phyloP scores from a whole-genome alignment of 2,329 filamentous ascomycete genomes.

The Cryphonectria naterciae region DNA sequence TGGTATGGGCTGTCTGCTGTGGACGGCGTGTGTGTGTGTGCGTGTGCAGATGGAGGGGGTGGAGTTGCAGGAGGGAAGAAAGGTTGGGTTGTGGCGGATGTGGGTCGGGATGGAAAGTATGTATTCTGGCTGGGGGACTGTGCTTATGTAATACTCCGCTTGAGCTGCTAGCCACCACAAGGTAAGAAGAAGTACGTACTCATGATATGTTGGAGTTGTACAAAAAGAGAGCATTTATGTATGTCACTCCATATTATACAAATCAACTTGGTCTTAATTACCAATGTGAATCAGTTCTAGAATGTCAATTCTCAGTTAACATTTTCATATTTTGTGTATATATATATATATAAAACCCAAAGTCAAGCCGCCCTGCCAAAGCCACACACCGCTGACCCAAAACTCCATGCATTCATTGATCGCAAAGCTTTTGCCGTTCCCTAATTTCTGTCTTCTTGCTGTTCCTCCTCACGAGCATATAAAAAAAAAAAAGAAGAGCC shows the following conservation, averaged over 20 bases:
- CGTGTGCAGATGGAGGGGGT: neutral
- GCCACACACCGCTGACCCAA: slow-evolving; percentile 5
- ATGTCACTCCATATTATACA: neutral
- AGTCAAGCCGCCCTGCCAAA: neutral
- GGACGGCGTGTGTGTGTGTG: neutral
- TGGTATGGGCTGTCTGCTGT: neutral
- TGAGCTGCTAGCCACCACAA: neutral
- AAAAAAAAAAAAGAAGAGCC: neutral
- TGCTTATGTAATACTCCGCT: neutral
- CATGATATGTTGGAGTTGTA: neutral
- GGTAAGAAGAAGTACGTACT: neutral
- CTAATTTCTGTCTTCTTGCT: neutral
- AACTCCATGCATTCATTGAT: slow-evolving; percentile 18
- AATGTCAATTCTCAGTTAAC: neutral
- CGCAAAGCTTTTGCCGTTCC: neutral
- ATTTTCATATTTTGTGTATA: neutral
- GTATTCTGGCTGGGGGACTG: neutral
- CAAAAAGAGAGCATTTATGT: too few species aligned
- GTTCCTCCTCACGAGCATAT: neutral
- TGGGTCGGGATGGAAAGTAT: neutral
- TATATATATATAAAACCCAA: neutral
- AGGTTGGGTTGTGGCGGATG: neutral
- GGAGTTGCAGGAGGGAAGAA: neutral
- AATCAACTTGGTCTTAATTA: neutral
- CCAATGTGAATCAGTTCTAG: neutral